Percentiles rank a stretch among this genome's conserved stretches.
These are phyloP conservation scores for Lepraria neglecta DNA, from an alignment of 495 filamentous ascomycete genomes.

Conservation along the genomic window DNA sequence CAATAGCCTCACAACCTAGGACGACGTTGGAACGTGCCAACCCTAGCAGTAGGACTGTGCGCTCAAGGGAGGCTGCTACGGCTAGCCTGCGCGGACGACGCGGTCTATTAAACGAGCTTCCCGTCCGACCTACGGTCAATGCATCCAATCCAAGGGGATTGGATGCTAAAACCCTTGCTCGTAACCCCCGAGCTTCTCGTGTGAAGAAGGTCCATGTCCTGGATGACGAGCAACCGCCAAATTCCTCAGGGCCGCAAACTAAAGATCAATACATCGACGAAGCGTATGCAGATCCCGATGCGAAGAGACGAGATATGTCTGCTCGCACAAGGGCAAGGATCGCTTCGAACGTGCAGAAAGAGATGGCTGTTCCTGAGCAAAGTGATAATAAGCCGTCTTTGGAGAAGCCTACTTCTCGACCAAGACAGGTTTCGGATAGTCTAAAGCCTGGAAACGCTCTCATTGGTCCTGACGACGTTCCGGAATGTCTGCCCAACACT, in stretches of 20 bases:
- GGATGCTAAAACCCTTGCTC: conserved; percentile 16
- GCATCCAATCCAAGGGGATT: conserved; percentile 8
- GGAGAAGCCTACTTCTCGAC: conserved; percentile 8
- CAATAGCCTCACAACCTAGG: conserved; percentile 1
- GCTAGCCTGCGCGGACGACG: conserved; percentile 15
- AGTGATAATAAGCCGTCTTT: background rate
- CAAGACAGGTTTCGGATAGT: background rate
- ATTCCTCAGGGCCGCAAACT: conserved; percentile 3
- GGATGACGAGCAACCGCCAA: conserved; percentile 15
- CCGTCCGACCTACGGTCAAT: conserved; percentile 15
- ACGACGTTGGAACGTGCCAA: background rate
- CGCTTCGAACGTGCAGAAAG: conserved; percentile 27
- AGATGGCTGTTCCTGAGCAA: conserved; percentile 17
- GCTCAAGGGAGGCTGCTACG: conserved; percentile 1
- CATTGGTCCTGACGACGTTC: conserved; percentile 46
- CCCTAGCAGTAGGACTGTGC: background rate
- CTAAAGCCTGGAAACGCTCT: conserved; percentile 29
- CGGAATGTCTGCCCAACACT: conserved; percentile 42
- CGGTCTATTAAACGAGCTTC: conserved; percentile 25
- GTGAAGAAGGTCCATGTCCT: conserved; percentile 19
- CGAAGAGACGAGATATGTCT: conserved; percentile 24
- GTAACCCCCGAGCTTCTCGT: conserved; percentile 20
- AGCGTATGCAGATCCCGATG: conserved; percentile 18
- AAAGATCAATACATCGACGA: conserved; percentile 23
- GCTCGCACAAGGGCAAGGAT: conserved; percentile 26